phyloP scores from a whole-genome alignment of 805 yeast species.

The Saccharomycopsis oosterbeekiorum region DNA sequence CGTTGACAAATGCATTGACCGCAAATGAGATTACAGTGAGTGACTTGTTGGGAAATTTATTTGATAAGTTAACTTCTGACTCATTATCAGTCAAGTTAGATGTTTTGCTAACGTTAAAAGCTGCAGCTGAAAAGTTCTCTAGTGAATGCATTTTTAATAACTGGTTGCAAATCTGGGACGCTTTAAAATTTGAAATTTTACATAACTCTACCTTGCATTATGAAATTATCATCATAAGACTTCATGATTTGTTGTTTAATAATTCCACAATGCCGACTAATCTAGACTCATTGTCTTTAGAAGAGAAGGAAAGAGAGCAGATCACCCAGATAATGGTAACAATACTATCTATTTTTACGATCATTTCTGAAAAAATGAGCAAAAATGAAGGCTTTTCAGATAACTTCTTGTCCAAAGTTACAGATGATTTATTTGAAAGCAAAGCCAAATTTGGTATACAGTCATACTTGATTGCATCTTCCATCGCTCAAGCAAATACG shows the following conservation, averaged over 20 bases:
- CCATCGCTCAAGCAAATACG: slow-evolving; percentile 40
- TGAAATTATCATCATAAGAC: slow-evolving; percentile 20
- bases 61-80: slow-evolving; percentile 73
- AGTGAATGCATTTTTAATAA: slow-evolving; percentile 38
- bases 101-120: slow-evolving; percentile 50
- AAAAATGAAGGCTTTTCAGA: slow-evolving; percentile 27
- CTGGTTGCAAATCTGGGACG: slow-evolving; percentile 79
- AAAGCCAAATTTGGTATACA: slow-evolving; percentile 50
- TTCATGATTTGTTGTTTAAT: not conserved
- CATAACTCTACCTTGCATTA: slow-evolving; percentile 39
- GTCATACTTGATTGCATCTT: slow-evolving; percentile 49
- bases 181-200: slow-evolving; percentile 79
- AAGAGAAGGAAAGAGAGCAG: slow-evolving; percentile 12
- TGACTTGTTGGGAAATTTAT: slow-evolving; percentile 65
- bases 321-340: slow-evolving; percentile 14
- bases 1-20: slow-evolving; percentile 53
- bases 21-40: slow-evolving; percentile 53
- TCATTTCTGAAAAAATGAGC: slow-evolving; percentile 32
- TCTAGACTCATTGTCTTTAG: slow-evolving; percentile 3
- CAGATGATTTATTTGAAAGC: slow-evolving; percentile 42
- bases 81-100: slow-evolving; percentile 67
- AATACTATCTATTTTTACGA: slow-evolving; percentile 35
- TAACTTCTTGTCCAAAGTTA: slow-evolving; percentile 31
- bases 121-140: slow-evolving; percentile 46
- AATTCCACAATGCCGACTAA: not conserved